Percentiles rank a stretch among this genome's conserved stretches.
phyloP scores from a whole-genome alignment of 768 basidiomycete genomes.

The Boletus bicolor region DNA sequence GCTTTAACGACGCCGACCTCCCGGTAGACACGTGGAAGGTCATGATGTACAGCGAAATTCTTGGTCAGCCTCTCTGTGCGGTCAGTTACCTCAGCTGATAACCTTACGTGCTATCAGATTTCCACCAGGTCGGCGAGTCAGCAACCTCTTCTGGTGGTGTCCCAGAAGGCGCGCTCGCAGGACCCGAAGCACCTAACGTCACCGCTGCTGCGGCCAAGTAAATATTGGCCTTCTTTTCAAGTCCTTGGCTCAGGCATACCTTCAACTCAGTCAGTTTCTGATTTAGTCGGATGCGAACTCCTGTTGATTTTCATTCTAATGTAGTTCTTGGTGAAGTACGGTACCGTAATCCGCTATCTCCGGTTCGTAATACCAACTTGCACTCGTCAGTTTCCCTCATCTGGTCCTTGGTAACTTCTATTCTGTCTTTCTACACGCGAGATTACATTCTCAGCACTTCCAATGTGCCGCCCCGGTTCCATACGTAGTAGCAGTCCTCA shows the following conservation, averaged over 20 bases:
- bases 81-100: neutral
- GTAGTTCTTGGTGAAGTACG: constrained; percentile 14
- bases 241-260: constrained; percentile 5
- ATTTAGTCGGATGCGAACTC: neutral
- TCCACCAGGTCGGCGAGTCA: constrained; percentile 73
- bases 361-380: constrained; percentile 15
- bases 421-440: constrained; percentile 3
- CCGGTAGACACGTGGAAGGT: constrained; percentile 99
- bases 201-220: constrained; percentile 17
- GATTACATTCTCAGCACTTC: constrained; percentile 10
- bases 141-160: constrained; percentile 33
- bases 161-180: constrained; percentile 68
- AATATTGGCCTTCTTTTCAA: neutral
- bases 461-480: constrained; percentile 12
- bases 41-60: constrained; percentile 99
- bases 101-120: constrained; percentile 45
- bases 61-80: constrained; percentile 55
- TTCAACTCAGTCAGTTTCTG: constrained; percentile 13
- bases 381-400: constrained; percentile 1
- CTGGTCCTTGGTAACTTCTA: constrained; percentile 11
- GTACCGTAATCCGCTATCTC: constrained; percentile 14
- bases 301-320: neutral
- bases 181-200: constrained; percentile 42
- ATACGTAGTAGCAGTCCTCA: constrained; percentile 4
- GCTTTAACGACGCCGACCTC: constrained; percentile 98